Percentiles rank a stretch among this genome's conserved stretches.
Evolutionary conservation across 352 stramenopile species (phyloP).

Genomic region (Globisporangium parvum): DNA sequence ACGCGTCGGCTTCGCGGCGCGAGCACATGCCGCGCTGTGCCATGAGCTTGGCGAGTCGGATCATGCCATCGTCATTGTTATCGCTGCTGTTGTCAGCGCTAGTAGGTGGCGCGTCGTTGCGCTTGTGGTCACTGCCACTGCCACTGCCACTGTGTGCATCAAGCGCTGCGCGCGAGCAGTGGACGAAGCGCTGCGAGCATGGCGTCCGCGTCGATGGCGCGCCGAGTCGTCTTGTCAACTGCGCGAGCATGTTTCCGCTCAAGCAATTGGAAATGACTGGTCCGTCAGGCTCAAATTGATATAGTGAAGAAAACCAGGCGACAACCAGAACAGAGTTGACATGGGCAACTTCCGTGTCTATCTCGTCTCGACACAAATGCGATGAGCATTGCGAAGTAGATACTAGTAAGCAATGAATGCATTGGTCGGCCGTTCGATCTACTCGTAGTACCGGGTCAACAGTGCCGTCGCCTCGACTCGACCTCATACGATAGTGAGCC

Average conservation of each 20-base stretch:
- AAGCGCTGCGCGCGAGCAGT: neutral
- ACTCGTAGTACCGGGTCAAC: neutral
- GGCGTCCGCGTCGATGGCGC: conserved; percentile 8
- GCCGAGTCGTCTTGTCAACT: conserved; percentile 22
- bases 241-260: conserved; percentile 36
- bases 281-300: neutral
- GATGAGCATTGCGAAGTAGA: too few species aligned
- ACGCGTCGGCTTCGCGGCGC: conserved; percentile 70
- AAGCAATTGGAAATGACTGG: neutral
- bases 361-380: too few species aligned
- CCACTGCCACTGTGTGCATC: neutral
- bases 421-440: too few species aligned
- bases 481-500: neutral
- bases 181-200: neutral
- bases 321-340: too few species aligned
- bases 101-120: neutral
- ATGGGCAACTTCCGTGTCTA: too few species aligned
- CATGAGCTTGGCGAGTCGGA: conserved; percentile 81
- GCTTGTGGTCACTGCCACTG: neutral
- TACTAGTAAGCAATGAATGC: too few species aligned
- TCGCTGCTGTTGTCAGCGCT: neutral
- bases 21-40: conserved; percentile 71
- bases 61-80: conserved; percentile 17
- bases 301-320: conserved; percentile 5
- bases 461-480: neutral